A percentile compares a stretch with the other conserved stretches of the same genome.
Evolutionary conservation across 352 stramenopile genomes (phyloP).

Genomic region (Pythium pyrilobum): DNA sequence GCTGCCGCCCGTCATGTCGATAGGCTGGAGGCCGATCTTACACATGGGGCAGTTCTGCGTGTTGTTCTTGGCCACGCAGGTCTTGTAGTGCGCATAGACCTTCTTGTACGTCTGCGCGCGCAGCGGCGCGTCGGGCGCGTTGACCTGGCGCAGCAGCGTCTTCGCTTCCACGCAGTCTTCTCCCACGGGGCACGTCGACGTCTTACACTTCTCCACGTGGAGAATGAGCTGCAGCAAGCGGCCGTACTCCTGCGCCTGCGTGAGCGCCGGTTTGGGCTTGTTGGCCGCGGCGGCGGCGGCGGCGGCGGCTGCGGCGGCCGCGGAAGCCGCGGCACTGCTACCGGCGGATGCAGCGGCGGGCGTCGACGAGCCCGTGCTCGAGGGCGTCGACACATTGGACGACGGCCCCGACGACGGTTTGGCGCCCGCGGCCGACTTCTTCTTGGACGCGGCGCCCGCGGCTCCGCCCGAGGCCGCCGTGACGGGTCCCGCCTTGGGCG

Average conservation of each 20-base stretch:
- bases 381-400: constrained; percentile 9
- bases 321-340: neutral
- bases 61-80: constrained; percentile 74
- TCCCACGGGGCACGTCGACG: constrained; percentile 47
- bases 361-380: constrained; percentile 12
- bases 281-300: constrained; percentile 7
- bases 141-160: constrained; percentile 68
- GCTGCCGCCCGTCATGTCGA: constrained; percentile 12
- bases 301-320: neutral
- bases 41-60: constrained; percentile 81
- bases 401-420: constrained; percentile 15
- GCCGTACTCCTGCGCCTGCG: constrained; percentile 65
- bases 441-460: constrained; percentile 19
- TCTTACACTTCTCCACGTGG: constrained; percentile 79
- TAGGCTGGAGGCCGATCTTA: constrained; percentile 68
- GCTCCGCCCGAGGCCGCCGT: constrained; percentile 2
- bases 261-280: constrained; percentile 21
- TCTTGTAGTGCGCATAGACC: constrained; percentile 79
- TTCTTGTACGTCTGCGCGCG: constrained; percentile 86
- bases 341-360: constrained; percentile 8
- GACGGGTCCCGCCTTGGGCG: constrained; percentile 36
- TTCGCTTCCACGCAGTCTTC: constrained; percentile 78
- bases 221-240: constrained; percentile 83
- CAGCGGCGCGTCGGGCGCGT: constrained; percentile 53
- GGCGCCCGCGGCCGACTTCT: constrained; percentile 13